phyloP scores from a whole-genome alignment of 208 protist species.

The Leishmania aethiopica region DNA sequence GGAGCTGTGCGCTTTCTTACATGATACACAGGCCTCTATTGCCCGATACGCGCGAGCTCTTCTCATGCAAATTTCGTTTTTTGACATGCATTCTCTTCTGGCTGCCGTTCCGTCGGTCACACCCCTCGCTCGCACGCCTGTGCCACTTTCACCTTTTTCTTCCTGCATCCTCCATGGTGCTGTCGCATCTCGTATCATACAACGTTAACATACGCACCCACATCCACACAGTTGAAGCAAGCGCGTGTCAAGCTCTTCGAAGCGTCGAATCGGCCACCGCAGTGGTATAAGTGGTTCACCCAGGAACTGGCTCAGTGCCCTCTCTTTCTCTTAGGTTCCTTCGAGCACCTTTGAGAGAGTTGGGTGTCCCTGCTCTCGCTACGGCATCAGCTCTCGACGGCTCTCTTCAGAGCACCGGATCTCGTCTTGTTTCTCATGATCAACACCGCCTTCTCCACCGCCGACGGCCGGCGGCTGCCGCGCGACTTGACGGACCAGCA shows the following conservation, averaged over 20 bases:
- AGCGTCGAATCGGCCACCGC: background rate
- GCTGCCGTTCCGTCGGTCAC: background rate
- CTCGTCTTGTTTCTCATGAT: slow-evolving; percentile 32
- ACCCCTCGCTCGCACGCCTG: background rate
- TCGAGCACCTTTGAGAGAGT: background rate
- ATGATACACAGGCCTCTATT: background rate
- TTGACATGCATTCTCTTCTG: background rate
- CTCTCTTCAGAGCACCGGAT: background rate
- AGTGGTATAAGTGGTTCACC: background rate
- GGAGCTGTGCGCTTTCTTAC: background rate
- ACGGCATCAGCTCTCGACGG: background rate
- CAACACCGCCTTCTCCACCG: slow-evolving; percentile 56
- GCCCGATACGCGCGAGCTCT: background rate
- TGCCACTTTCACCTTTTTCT: background rate
- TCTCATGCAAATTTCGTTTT: background rate
- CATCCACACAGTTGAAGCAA: background rate
- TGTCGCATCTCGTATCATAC: background rate
- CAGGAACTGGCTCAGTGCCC: background rate
- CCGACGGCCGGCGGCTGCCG: slow-evolving; percentile 61
- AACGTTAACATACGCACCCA: background rate
- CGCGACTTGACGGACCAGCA: slow-evolving; percentile 88
- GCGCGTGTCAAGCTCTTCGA: background rate
- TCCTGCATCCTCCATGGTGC: background rate
- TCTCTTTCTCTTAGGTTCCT: background rate
- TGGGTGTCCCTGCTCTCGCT: background rate